Conservation (phyloP, 306 rosid genomes). For the Sphenostylis stenocarpa region DNA sequence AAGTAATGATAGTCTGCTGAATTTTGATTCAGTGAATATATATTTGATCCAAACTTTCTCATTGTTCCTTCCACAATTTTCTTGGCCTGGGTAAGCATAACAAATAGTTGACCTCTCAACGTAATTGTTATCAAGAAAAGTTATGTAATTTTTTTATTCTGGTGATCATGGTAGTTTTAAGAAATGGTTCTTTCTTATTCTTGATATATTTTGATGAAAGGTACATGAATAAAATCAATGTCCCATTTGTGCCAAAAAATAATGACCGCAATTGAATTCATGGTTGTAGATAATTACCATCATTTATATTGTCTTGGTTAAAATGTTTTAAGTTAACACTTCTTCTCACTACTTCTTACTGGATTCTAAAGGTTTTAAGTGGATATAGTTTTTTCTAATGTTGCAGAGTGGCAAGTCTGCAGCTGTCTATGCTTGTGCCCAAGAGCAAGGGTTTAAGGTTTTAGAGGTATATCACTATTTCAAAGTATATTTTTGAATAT, state of each 20-base stretch:
- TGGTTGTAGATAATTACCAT: conserved; percentile 26
- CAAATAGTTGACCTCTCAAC: no score
- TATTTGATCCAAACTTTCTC: neutral
- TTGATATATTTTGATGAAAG: conserved; percentile 10
- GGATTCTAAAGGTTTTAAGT: conserved; percentile 29
- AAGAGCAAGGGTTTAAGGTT: conserved; percentile 80
- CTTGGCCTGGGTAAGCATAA: neutral
- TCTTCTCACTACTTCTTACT: conserved; percentile 1
- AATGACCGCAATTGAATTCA: neutral
- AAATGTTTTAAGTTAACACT: conserved; percentile 5
- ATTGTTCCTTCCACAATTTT: neutral
- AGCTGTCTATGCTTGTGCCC: conserved; percentile 92
- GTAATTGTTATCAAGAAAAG: no score
- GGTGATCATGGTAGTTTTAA: neutral
- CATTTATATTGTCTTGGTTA: neutral
- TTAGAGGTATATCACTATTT: conserved; percentile 71
- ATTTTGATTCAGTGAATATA: neutral
- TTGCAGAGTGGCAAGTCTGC: conserved; percentile 98
- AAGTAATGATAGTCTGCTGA: neutral
- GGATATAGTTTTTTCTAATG: no score
- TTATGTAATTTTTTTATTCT: neutral
- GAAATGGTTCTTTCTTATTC: neutral
- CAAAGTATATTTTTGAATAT: neutral
- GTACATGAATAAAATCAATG: neutral
- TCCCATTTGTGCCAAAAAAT: neutral